These are phyloP conservation scores for Myrica gale DNA, from an alignment of 306 rosid genomes.

Conservation along the genomic window DNA sequence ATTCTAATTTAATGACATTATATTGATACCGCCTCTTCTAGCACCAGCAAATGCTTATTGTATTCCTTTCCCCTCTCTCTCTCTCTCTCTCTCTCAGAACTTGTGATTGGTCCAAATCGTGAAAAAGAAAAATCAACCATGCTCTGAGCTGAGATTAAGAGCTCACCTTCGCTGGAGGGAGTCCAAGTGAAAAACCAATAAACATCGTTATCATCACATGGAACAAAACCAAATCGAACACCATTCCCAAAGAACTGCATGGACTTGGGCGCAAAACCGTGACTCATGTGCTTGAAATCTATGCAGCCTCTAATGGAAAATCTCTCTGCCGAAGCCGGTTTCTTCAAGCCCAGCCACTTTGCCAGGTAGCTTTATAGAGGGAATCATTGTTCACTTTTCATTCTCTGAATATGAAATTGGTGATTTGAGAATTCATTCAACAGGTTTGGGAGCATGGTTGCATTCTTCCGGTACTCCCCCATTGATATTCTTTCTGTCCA, in stretches of 20 bases:
- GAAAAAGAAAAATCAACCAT: neutral
- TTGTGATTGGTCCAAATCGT: neutral
- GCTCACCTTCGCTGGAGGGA: slow-evolving; percentile 53
- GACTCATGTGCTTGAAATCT: slow-evolving; percentile 17
- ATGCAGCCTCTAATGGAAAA: slow-evolving; percentile 46
- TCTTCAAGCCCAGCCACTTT: slow-evolving; percentile 62
- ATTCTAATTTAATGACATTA: neutral
- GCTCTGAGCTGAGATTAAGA: neutral
- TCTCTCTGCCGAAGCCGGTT: slow-evolving; percentile 45
- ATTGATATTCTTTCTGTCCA: too few species aligned
- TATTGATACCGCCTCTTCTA: neutral
- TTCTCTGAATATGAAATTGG: too few species aligned
- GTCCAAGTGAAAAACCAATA: slow-evolving; percentile 68
- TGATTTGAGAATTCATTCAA: too few species aligned
- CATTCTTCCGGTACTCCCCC: too few species aligned
- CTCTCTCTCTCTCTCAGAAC: neutral
- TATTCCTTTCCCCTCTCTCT: too few species aligned
- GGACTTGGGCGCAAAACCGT: slow-evolving; percentile 35
- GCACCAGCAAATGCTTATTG: too few species aligned
- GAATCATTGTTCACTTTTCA: too few species aligned
- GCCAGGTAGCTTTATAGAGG: too few species aligned
- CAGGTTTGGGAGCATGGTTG: too few species aligned
- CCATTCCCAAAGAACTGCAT: slow-evolving; percentile 55
- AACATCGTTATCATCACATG: slow-evolving; percentile 39
- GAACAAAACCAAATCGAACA: slow-evolving; percentile 43